phyloP scores from a whole-genome alignment of 495 filamentous ascomycete species.

The Apodospora peruviana region DNA sequence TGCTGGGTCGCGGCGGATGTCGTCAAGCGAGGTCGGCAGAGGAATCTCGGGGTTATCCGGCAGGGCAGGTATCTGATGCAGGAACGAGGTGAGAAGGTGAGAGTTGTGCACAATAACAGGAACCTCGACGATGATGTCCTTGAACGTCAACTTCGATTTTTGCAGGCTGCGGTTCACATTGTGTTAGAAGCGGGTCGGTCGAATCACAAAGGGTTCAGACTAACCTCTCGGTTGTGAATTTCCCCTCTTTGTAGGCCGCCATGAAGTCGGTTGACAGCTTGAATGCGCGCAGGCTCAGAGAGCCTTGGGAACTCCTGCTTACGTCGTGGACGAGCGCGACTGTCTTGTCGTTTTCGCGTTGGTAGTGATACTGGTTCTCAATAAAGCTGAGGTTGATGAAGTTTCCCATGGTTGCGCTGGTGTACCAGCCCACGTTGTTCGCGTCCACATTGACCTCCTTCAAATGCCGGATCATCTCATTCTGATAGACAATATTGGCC shows the following conservation, averaged over 20 bases:
- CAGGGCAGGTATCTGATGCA: conserved; percentile 71
- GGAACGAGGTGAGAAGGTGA: conserved; percentile 88
- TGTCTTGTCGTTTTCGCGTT: conserved; percentile 90
- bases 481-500: conserved; percentile 81
- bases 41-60: conserved; percentile 55
- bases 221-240: conserved; percentile 93
- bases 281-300: conserved; percentile 85
- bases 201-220: not conserved
- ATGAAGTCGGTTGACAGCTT: conserved; percentile 84
- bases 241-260: conserved; percentile 87
- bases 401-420: conserved; percentile 97
- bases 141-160: conserved; percentile 87
- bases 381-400: conserved; percentile 92
- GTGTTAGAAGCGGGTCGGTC: conserved; percentile 21
- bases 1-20: conserved; percentile 53
- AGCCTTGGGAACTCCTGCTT: conserved; percentile 86
- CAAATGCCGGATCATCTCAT: conserved; percentile 94
- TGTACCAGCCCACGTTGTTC: conserved; percentile 98
- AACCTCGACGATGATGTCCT: conserved; percentile 87
- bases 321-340: conserved; percentile 95
- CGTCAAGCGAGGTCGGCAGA: conserved; percentile 69
- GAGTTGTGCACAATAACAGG: conserved; percentile 94
- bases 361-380: conserved; percentile 97
- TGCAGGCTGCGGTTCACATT: conserved; percentile 58
- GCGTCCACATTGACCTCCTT: conserved; percentile 98